Conservation (phyloP, 805 yeast species). For the Yamadazyma olivae region DNA sequence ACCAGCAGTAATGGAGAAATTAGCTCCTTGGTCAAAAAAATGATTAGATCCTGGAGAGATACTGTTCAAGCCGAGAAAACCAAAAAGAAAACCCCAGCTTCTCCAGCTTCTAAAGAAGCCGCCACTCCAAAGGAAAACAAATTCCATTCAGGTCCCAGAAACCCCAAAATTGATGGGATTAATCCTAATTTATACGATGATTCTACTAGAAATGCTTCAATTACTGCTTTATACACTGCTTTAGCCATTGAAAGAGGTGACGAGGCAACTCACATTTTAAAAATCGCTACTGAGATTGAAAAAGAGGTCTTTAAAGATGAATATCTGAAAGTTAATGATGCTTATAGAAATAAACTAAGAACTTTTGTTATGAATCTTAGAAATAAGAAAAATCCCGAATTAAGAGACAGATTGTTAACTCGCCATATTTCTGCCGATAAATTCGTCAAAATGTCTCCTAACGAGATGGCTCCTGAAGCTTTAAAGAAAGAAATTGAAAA, state of each 20-base stretch:
- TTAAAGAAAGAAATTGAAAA: constrained; percentile 82
- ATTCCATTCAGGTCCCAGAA: constrained; percentile 57
- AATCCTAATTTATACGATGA: constrained; percentile 67
- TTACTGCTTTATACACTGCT: constrained; percentile 83
- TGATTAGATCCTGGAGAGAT: constrained; percentile 89
- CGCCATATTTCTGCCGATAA: constrained; percentile 66
- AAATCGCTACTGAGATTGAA: constrained; percentile 71
- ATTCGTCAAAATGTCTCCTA: constrained; percentile 81
- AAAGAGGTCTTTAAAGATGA: constrained; percentile 61
- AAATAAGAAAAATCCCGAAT: constrained; percentile 84
- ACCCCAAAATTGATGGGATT: constrained; percentile 77
- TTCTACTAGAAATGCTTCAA: constrained; percentile 77
- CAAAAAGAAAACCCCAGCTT: constrained; percentile 25
- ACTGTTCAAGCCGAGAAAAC: constrained; percentile 68
- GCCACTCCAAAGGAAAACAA: constrained; percentile 28
- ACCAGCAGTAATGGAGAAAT: constrained; percentile 66
- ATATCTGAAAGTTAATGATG: constrained; percentile 52
- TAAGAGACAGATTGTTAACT: constrained; percentile 63
- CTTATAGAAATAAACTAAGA: constrained; percentile 79
- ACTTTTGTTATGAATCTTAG: constrained; percentile 84
- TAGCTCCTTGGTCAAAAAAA: constrained; percentile 68
- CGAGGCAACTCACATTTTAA: constrained; percentile 55
- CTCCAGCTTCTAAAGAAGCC: constrained; percentile 7
- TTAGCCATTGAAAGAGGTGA: constrained; percentile 75
- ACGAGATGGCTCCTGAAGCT: constrained; percentile 92